A percentile compares a stretch with the other conserved stretches of the same genome.
Evolutionary conservation across 2,329 filamentous ascomycete species (phyloP).

Genomic region (Penicillium sp.): DNA sequence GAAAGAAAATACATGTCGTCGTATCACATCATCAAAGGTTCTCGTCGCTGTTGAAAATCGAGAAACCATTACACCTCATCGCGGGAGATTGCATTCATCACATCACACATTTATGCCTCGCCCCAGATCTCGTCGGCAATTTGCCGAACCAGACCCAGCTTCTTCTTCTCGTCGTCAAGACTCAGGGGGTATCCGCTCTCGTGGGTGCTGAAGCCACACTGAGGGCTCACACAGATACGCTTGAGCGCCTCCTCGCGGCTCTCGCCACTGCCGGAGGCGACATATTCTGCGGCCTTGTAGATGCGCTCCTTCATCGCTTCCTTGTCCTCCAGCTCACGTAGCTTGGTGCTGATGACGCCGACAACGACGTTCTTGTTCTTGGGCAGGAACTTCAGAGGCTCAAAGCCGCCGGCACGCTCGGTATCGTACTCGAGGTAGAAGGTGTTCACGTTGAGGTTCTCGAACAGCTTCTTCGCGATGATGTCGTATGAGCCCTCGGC

Average conservation of each 20-base stretch:
- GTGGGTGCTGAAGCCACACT: constrained; percentile 77
- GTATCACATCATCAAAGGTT: constrained; percentile 17
- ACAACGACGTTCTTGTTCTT: constrained; percentile 68
- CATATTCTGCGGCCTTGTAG: constrained; percentile 67
- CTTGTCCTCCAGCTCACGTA: constrained; percentile 66
- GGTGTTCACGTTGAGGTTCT: constrained; percentile 67
- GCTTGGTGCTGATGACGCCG: constrained; percentile 68
- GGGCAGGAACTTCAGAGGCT: constrained; percentile 66
- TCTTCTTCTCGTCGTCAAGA: constrained; percentile 73
- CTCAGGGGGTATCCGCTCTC: constrained; percentile 73
- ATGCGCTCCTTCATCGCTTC: constrained; percentile 67
- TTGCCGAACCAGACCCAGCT: constrained; percentile 71
- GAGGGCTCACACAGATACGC: constrained; percentile 70
- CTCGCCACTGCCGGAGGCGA: constrained; percentile 70
- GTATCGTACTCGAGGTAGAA: constrained; percentile 76
- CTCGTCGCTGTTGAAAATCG: constrained; percentile 27
- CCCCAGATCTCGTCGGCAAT: constrained; percentile 76
- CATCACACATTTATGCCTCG: constrained; percentile 21
- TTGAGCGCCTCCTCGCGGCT: constrained; percentile 70
- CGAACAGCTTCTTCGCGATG: constrained; percentile 70
- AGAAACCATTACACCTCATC: constrained; percentile 16
- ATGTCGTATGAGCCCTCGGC: constrained; percentile 70
- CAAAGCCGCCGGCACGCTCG: constrained; percentile 68
- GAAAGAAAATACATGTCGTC: constrained; percentile 22
- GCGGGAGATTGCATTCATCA: background rate